Evolutionary conservation across 345 rosid genomes (phyloP).

Genomic region (Populus alba): DNA sequence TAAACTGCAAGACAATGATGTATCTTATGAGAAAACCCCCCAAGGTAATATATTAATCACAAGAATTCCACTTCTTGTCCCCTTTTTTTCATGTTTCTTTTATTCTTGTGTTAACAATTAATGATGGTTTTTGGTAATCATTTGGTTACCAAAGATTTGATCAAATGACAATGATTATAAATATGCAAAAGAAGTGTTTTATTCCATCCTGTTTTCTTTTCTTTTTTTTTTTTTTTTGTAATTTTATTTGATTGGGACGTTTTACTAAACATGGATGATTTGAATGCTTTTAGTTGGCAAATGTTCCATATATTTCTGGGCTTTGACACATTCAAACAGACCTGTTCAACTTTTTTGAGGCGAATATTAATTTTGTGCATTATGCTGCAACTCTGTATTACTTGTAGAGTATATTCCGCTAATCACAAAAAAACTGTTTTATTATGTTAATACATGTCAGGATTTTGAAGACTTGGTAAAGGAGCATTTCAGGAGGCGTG

Average conservation of each 20-base stretch:
- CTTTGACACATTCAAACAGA: neutral
- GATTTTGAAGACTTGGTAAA: conserved; percentile 76
- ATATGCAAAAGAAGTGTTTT: neutral
- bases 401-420: neutral
- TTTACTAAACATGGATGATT: neutral
- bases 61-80: neutral
- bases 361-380: neutral
- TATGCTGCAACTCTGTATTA: neutral
- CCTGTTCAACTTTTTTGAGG: neutral
- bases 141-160: neutral
- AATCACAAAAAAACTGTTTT: neutral
- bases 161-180: too few relatives aligned
- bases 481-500: conserved; percentile 81
- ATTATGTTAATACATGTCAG: conserved; percentile 31
- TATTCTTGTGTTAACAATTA: neutral
- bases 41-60: conserved; percentile 44
- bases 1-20: conserved; percentile 95
- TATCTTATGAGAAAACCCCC: conserved; percentile 86
- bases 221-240: neutral
- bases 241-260: neutral
- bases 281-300: neutral
- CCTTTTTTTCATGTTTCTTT: neutral
- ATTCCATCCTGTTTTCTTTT: neutral
- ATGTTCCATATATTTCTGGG: neutral
- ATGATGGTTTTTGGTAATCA: neutral